Conservation (phyloP, 129 eudicot species). For the Apium graveolens region DNA sequence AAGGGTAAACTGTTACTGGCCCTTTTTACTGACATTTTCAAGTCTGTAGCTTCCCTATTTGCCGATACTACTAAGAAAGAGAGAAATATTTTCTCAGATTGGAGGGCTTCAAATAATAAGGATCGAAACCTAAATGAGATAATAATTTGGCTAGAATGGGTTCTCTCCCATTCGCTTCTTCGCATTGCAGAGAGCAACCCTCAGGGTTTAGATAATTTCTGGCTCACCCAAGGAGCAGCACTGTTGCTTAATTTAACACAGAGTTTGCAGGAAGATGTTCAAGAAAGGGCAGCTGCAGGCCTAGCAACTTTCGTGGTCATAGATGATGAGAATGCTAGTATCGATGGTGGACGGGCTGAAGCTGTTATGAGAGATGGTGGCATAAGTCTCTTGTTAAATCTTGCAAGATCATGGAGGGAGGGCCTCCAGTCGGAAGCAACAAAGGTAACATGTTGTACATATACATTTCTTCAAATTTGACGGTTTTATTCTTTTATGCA, state of each 20-base stretch:
- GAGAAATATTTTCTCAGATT: constrained; percentile 49
- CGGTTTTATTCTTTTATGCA: not conserved
- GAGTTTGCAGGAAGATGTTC: constrained; percentile 92
- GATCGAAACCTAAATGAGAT: constrained; percentile 51
- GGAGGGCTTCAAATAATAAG: constrained; percentile 48
- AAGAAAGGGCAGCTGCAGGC: constrained; percentile 85
- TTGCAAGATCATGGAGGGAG: constrained; percentile 86
- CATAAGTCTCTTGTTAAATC: constrained; percentile 69
- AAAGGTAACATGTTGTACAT: constrained; percentile 45
- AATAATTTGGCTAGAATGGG: constrained; percentile 88
- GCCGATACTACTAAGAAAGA: constrained; percentile 46
- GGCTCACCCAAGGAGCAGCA: constrained; percentile 84
- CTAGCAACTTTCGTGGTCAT: constrained; percentile 93
- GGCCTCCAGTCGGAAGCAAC: constrained; percentile 95
- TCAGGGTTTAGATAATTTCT: constrained; percentile 72
- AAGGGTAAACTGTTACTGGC: constrained; percentile 69
- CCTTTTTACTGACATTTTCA: constrained; percentile 54
- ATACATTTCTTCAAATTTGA: not conserved
- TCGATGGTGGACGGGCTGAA: constrained; percentile 79
- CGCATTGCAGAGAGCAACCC: constrained; percentile 90
- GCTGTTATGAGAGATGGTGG: constrained; percentile 93
- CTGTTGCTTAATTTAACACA: constrained; percentile 72
- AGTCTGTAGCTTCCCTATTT: constrained; percentile 49
- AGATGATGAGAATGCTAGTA: constrained; percentile 89
- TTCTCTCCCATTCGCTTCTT: constrained; percentile 67